Conservation (phyloP, 352 stramenopile species). For the Globisporangium middletonii region DNA sequence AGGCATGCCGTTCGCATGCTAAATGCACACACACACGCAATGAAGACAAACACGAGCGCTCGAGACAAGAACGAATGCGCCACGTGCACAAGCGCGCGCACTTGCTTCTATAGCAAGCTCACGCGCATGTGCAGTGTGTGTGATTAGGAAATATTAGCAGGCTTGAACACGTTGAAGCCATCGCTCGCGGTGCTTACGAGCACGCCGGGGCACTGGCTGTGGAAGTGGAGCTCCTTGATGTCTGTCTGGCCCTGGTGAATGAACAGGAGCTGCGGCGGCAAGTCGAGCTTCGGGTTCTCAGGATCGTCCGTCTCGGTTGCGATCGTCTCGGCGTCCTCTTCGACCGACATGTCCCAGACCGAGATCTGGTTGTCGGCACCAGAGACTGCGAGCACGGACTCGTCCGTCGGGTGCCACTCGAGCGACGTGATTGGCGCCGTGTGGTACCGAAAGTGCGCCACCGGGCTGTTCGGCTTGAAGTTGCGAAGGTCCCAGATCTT, state of each 20-base stretch:
- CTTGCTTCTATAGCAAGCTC: too few relatives aligned
- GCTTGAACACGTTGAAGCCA: conserved; percentile 98
- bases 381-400: conserved; percentile 95
- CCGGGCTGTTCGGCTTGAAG: conserved; percentile 85
- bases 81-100: too few relatives aligned
- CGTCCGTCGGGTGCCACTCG: conserved; percentile 99
- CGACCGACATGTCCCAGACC: conserved; percentile 99
- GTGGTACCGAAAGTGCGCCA: conserved; percentile 95
- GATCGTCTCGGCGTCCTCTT: conserved; percentile 92
- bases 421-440: conserved; percentile 96
- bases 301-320: conserved; percentile 31
- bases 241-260: conserved; percentile 98
- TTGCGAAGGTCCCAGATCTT: conserved; percentile 97
- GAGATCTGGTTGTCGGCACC: conserved; percentile 96
- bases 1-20: too few relatives aligned
- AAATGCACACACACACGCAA: too few relatives aligned
- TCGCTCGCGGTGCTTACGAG: conserved; percentile 95
- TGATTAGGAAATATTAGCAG: conserved; percentile 88
- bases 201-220: conserved; percentile 97
- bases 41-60: too few relatives aligned
- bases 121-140: too few relatives aligned
- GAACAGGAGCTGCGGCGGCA: conserved; percentile 98
- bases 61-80: too few relatives aligned
- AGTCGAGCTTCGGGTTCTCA: conserved; percentile 68
- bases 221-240: conserved; percentile 99